Percentiles rank a stretch among this genome's conserved stretches.
These are phyloP conservation scores for Globomyces pollinis-pini DNA, from an alignment of 192 early-diverging fungal species.

Conservation along the genomic window DNA sequence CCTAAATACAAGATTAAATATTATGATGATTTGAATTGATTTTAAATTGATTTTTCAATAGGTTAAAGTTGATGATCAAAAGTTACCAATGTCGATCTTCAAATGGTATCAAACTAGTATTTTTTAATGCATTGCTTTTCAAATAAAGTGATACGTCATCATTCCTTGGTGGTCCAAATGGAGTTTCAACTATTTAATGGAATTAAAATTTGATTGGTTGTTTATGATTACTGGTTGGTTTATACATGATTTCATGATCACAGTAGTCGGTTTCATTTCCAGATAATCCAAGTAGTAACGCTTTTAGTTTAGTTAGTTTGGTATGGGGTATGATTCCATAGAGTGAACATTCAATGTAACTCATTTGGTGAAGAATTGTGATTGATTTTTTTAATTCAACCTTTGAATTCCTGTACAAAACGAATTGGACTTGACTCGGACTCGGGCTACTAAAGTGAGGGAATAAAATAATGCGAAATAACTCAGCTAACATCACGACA, in stretches of 20 bases:
- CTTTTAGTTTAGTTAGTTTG: not conserved
- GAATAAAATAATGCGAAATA: too few species aligned
- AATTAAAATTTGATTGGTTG: too few species aligned
- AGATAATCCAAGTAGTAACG: not conserved
- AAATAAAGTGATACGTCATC: slow-evolving; percentile 64
- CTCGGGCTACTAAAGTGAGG: too few species aligned
- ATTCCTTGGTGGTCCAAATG: slow-evolving; percentile 59
- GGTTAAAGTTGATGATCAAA: too few species aligned
- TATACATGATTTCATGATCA: not conserved
- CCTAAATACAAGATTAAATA: not conserved
- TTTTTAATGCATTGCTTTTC: slow-evolving; percentile 1
- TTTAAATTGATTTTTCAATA: not conserved
- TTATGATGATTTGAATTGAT: too few species aligned
- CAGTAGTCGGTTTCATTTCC: not conserved
- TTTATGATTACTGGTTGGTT: too few species aligned
- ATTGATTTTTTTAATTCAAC: too few species aligned
- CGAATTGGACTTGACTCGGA: too few species aligned
- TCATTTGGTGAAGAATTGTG: too few species aligned
- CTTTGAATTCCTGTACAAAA: too few species aligned
- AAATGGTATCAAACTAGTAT: slow-evolving; percentile 15
- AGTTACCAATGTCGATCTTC: slow-evolving; percentile 15
- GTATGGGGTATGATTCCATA: not conserved
- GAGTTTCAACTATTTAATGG: slow-evolving; percentile 61
- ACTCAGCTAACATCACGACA: too few species aligned
- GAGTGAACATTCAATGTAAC: not conserved